Evolutionary conservation across 805 yeast genomes (phyloP).

Genomic region (Saccharomyces cerevisiae): DNA sequence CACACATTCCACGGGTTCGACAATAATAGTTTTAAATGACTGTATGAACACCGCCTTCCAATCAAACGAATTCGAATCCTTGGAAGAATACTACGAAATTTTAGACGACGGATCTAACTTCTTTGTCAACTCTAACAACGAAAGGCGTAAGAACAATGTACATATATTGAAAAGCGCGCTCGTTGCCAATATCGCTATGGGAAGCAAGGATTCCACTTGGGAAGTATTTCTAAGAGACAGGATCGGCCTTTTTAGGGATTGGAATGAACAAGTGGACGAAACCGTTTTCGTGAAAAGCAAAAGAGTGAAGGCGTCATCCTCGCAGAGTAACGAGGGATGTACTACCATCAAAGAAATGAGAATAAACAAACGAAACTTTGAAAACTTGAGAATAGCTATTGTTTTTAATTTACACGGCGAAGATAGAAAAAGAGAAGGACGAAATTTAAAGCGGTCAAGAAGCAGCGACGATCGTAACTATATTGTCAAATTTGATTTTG

Average conservation of each 20-base stretch:
- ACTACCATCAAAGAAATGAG: background rate
- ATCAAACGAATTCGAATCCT: conserved; percentile 1
- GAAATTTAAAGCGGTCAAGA: background rate
- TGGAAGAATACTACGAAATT: conserved; percentile 14
- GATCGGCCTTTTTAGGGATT: conserved; percentile 26
- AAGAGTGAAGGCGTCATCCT: background rate
- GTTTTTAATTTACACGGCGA: conserved; percentile 1
- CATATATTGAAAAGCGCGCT: conserved; percentile 26
- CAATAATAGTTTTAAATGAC: conserved; percentile 22
- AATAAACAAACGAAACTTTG: background rate
- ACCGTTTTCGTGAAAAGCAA: background rate
- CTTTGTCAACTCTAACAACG: conserved; percentile 12
- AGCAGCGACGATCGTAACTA: background rate
- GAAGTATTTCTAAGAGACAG: conserved; percentile 22
- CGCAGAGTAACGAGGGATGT: background rate
- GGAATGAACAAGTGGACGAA: conserved; percentile 10
- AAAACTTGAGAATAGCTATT: conserved; percentile 7
- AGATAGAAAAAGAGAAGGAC: background rate
- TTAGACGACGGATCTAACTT: conserved; percentile 16
- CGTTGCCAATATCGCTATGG: conserved; percentile 26
- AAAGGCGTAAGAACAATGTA: conserved; percentile 13
- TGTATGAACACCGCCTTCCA: conserved; percentile 29
- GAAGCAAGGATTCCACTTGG: conserved; percentile 25
- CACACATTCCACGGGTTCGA: conserved; percentile 14
- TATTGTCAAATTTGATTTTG: background rate